Conservation (phyloP, 441 rosid genomes). For the Adansonia madagascariensis region DNA sequence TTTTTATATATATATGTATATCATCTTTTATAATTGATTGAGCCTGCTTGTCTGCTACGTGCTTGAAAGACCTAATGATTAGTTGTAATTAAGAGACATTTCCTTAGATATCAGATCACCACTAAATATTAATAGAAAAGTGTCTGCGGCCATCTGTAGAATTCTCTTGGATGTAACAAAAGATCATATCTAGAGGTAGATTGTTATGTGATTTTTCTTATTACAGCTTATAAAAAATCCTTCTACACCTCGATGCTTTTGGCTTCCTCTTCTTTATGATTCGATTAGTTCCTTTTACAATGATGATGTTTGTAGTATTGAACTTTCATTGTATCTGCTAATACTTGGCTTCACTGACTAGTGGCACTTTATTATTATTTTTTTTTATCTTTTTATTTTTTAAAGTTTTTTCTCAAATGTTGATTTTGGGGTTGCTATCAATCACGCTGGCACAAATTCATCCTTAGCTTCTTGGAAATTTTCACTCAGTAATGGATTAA, state of each 20-base stretch:
- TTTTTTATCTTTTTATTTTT: slow-evolving; percentile 34
- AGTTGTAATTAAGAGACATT: not conserved
- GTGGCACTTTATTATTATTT: not conserved
- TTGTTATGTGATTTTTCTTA: not conserved
- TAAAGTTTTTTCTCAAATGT: no score
- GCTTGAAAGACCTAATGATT: not conserved
- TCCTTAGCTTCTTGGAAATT: no score
- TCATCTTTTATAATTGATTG: not conserved
- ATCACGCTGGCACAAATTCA: no score
- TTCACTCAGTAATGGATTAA: no score
- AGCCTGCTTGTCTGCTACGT: not conserved
- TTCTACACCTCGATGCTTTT: slow-evolving; percentile 87
- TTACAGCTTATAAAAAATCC: slow-evolving; percentile 84
- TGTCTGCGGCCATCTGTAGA: not conserved
- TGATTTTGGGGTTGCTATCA: no score
- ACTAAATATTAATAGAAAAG: not conserved
- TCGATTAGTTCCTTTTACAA: no score
- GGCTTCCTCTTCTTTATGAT: no score
- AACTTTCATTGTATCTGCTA: no score
- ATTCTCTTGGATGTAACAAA: not conserved
- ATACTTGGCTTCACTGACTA: not conserved
- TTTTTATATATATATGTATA: slow-evolving; percentile 49
- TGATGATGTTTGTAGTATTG: no score
- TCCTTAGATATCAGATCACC: not conserved
- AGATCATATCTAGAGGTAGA: not conserved